phyloP scores from a whole-genome alignment of 306 rosid genomes.

The Macrotyloma uniflorum region DNA sequence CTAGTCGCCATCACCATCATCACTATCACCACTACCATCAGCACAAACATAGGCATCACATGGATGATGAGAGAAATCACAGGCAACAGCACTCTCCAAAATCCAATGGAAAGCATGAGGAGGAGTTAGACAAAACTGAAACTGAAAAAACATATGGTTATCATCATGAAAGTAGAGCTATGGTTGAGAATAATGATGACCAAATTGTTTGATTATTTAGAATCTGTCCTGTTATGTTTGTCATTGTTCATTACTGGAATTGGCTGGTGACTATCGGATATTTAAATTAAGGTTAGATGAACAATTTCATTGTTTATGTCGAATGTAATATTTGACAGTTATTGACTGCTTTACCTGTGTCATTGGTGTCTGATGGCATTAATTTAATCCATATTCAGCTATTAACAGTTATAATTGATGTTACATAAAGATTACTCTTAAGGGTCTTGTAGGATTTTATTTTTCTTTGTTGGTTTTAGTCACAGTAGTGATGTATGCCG shows the following conservation, averaged over 20 bases:
- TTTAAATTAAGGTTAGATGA: slow-evolving; percentile 22
- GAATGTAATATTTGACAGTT: neutral
- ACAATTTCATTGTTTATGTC: slow-evolving; percentile 24
- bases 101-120: slow-evolving; percentile 34
- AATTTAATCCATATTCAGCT: neutral
- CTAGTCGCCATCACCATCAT: slow-evolving; percentile 44
- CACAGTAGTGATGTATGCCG: neutral
- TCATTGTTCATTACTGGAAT: slow-evolving; percentile 16
- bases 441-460: neutral
- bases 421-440: neutral
- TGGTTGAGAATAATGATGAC: slow-evolving; percentile 26
- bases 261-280: neutral
- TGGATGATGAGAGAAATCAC: slow-evolving; percentile 48
- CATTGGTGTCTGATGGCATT: neutral
- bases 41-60: slow-evolving; percentile 39
- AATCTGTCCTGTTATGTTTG: slow-evolving; percentile 10
- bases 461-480: neutral
- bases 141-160: slow-evolving; percentile 18
- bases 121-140: slow-evolving; percentile 28
- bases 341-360: neutral
- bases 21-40: slow-evolving; percentile 43
- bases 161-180: slow-evolving; percentile 14
- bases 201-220: slow-evolving; percentile 34
- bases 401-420: neutral
- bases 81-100: slow-evolving; percentile 26